These are phyloP conservation scores for Discostella stelligera DNA, from an alignment of 352 stramenopile genomes.

Conservation along the genomic window DNA sequence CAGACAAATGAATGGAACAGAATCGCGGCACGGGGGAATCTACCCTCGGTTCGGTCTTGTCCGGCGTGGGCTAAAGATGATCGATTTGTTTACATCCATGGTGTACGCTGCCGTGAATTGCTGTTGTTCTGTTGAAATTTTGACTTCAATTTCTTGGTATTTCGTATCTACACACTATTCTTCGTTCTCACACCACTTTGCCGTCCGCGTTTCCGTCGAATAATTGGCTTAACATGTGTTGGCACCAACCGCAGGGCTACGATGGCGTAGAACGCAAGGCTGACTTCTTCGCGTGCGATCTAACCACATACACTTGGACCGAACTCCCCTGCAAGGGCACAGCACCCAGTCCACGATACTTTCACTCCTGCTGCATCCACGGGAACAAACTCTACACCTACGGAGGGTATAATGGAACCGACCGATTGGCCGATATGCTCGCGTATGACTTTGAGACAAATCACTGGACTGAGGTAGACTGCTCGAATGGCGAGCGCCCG, in stretches of 20 bases:
- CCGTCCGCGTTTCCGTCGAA: no score
- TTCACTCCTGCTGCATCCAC: constrained; percentile 82
- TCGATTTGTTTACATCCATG: constrained; percentile 75
- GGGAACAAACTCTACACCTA: constrained; percentile 78
- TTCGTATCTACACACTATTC: neutral
- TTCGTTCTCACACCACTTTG: no score
- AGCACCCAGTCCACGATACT: constrained; percentile 79
- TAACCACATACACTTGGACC: constrained; percentile 76
- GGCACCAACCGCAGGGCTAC: constrained; percentile 51
- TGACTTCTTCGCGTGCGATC: constrained; percentile 84
- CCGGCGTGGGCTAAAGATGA: constrained; percentile 81
- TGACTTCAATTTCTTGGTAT: no score
- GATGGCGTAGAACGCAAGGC: constrained; percentile 83
- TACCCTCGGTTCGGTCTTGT: constrained; percentile 78
- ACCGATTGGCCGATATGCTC: constrained; percentile 77
- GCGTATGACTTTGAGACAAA: constrained; percentile 76
- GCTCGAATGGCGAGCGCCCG: constrained; percentile 64
- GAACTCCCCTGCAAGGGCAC: constrained; percentile 74
- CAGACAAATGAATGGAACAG: constrained; percentile 72
- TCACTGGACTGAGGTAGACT: constrained; percentile 75
- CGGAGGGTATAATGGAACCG: constrained; percentile 72
- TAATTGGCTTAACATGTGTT: no score
- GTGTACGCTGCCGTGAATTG: neutral
- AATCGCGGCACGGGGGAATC: constrained; percentile 49
- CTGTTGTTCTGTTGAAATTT: no score